Evolutionary conservation across 2,329 filamentous ascomycete species (phyloP).

Genomic region (Coleophoma crateriformis): DNA sequence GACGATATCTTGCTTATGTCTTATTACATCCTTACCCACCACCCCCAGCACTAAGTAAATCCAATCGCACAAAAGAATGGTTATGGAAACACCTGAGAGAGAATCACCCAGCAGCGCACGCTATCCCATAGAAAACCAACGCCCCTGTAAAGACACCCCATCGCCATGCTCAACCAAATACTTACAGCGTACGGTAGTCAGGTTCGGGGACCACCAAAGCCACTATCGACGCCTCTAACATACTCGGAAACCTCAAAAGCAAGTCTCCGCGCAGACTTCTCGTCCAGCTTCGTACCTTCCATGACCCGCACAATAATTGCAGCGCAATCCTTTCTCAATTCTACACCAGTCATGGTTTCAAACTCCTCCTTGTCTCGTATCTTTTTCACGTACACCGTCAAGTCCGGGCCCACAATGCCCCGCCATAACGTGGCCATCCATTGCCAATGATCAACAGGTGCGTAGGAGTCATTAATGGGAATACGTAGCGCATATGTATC

Average conservation of each 20-base stretch:
- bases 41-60: too few relatives aligned
- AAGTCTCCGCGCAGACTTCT: slow-evolving; percentile 67
- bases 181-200: too few relatives aligned
- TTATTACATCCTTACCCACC: too few relatives aligned
- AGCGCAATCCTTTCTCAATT: slow-evolving; percentile 45
- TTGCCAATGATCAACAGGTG: slow-evolving; percentile 88
- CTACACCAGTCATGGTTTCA: slow-evolving; percentile 40
- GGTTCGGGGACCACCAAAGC: slow-evolving; percentile 4
- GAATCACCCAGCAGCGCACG: too few relatives aligned
- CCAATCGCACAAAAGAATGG: too few relatives aligned
- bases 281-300: slow-evolving; percentile 44
- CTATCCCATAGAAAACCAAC: too few relatives aligned
- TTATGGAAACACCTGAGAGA: too few relatives aligned
- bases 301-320: slow-evolving; percentile 46
- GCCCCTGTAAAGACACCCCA: too few relatives aligned
- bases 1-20: too few relatives aligned
- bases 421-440: slow-evolving; percentile 96
- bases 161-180: too few relatives aligned
- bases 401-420: slow-evolving; percentile 74
- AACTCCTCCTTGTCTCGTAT: slow-evolving; percentile 27
- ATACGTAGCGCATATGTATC: slow-evolving; percentile 70
- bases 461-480: slow-evolving; percentile 72
- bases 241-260: slow-evolving; percentile 88
- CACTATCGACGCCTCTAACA: slow-evolving; percentile 36
- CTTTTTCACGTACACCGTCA: slow-evolving; percentile 62